These are phyloP conservation scores for Mycena albidolilacea DNA, from an alignment of 768 basidiomycete species.

Conservation along the genomic window DNA sequence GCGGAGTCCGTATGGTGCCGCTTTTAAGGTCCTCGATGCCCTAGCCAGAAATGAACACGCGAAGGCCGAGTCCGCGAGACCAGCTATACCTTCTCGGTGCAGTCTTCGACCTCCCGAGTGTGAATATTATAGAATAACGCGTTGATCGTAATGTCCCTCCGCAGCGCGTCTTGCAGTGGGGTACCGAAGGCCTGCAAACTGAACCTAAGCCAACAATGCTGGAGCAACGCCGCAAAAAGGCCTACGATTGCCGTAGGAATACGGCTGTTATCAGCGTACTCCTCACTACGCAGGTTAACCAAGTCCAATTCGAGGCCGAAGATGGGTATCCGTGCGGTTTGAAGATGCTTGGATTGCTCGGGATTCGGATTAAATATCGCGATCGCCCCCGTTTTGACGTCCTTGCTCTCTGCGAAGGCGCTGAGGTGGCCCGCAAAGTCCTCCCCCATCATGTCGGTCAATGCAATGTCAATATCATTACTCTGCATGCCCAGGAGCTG, in stretches of 20 bases:
- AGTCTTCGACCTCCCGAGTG: constrained; percentile 87
- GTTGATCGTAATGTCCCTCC: constrained; percentile 96
- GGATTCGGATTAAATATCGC: constrained; percentile 94
- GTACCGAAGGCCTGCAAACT: constrained; percentile 86
- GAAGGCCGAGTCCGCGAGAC: neutral
- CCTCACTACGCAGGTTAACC: constrained; percentile 94
- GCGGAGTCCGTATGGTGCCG: constrained; percentile 89
- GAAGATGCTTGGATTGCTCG: constrained; percentile 97
- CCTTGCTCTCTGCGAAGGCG: constrained; percentile 68
- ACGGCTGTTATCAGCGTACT: constrained; percentile 88
- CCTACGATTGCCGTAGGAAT: constrained; percentile 92
- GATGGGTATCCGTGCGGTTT: constrained; percentile 90
- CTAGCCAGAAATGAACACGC: constrained; percentile 52
- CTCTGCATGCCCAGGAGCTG: constrained; percentile 87
- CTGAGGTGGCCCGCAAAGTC: constrained; percentile 88
- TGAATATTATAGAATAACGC: constrained; percentile 97
- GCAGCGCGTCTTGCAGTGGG: constrained; percentile 89
- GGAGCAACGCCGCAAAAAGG: constrained; percentile 26
- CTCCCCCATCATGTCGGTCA: constrained; percentile 91
- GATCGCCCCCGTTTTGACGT: constrained; percentile 70
- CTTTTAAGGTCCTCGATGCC: constrained; percentile 88
- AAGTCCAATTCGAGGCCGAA: constrained; percentile 91
- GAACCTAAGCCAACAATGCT: constrained; percentile 4
- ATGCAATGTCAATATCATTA: constrained; percentile 94
- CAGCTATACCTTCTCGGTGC: constrained; percentile 77